phyloP scores from a whole-genome alignment of 495 filamentous ascomycete species.

The Margaritispora aquatica region DNA sequence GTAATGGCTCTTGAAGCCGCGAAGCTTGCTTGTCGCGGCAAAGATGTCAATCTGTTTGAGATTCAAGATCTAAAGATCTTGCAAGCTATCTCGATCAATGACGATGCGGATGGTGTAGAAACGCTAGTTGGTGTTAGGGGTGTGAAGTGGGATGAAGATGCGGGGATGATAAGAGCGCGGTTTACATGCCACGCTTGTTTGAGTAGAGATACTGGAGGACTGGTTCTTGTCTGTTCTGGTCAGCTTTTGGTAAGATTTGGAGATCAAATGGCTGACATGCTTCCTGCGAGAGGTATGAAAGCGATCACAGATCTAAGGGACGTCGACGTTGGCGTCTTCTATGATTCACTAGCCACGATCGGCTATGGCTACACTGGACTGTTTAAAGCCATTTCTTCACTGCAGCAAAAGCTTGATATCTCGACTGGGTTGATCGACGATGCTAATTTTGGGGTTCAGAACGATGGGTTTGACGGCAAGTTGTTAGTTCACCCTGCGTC shows the following conservation, averaged over 20 bases:
- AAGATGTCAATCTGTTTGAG: background rate
- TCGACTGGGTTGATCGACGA: constrained; percentile 8
- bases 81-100: constrained; percentile 26
- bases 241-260: background rate
- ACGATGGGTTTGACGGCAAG: background rate
- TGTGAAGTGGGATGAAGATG: background rate
- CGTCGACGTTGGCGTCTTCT: constrained; percentile 27
- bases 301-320: constrained; percentile 2
- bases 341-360: constrained; percentile 22
- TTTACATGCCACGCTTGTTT: background rate
- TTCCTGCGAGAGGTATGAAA: background rate
- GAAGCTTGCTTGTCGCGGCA: background rate
- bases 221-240: background rate
- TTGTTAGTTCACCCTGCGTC: constrained; percentile 31
- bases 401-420: constrained; percentile 1
- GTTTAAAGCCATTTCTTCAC: constrained; percentile 15
- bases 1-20: constrained; percentile 46
- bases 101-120: constrained; percentile 19
- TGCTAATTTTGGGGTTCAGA: background rate
- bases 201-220: background rate
- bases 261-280: background rate
- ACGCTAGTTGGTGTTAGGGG: constrained; percentile 5
- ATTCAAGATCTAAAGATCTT: constrained; percentile 18
- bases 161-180: background rate
- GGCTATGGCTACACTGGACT: constrained; percentile 29